Evolutionary conservation across 371 early-diverging fungal genomes (phyloP), one percentile per base, ranked within the genome.

Genomic region (Mortierella sp.): DNA sequence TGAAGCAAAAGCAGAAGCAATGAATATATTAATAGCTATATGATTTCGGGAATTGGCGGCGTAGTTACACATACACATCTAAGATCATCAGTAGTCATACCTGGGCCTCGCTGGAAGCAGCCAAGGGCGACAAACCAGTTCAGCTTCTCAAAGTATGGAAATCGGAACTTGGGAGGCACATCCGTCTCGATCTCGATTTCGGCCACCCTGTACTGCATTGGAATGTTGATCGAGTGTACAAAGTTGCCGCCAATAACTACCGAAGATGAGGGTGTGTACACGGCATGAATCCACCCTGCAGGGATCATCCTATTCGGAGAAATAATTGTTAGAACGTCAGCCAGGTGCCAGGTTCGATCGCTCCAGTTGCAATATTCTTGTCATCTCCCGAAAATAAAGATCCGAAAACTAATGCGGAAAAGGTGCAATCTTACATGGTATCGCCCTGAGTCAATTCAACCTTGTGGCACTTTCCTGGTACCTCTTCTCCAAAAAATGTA

Each of bases 281-380:
- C 98, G 0, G 97, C 96, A 89, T 98, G 98, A 74, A 98, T 98
- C 98, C 98, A 98, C 28, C 98, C 98, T 24, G 96, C 92, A 10
- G 98, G 98, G 74, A 98, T 97, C 50, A 97, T 92, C 91, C 97
- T 94, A 83, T 26, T 10, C 42, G 31, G 8, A 14, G 1, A 7
- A 72, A 70, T 3, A 38, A 16, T 26, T 13, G 13, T 38, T 0
- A 24, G 7, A 24, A 42, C 10, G 42, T 42, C 24, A 3, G 24
- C 4, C 16, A 11, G 11, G 8, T 31, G 24, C 4, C 16, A 11
- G 11, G 8, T 31, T 38, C 34, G 42, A 8, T 68, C 14, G 19
- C 34, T 9, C 11, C 24, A 50, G 50, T 50, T 9, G 50, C 16
- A 10, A 21, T 3, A 1, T 68, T 3, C 11, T 3, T 9, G 9